phyloP scores from a whole-genome alignment of 2,329 filamentous ascomycete species.

The Cytospora paraplurivora region DNA sequence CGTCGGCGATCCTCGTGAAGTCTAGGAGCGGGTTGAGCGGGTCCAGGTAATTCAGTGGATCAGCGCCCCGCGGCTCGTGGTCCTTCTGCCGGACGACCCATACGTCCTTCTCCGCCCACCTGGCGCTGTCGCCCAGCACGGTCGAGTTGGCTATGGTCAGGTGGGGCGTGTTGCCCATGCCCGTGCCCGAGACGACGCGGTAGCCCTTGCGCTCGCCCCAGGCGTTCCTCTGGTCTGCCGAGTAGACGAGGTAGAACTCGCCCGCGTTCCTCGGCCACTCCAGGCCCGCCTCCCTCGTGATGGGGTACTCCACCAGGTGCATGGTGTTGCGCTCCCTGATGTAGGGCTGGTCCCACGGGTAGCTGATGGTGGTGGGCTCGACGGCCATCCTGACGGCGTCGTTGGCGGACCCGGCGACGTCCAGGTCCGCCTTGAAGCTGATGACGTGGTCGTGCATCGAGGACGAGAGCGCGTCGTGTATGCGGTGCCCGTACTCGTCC shows the following conservation, averaged over 20 bases:
- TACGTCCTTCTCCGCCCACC: constrained; percentile 37
- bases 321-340: constrained; percentile 27
- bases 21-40: constrained; percentile 43
- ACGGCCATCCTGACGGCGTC: constrained; percentile 41
- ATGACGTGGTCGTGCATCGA: constrained; percentile 44
- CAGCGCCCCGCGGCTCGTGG: constrained; percentile 42
- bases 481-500: constrained; percentile 39
- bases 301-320: constrained; percentile 24
- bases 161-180: constrained; percentile 32
- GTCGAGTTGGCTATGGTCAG: constrained; percentile 36
- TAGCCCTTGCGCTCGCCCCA: constrained; percentile 47
- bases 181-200: constrained; percentile 42
- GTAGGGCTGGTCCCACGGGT: constrained; percentile 27
- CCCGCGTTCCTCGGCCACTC: constrained; percentile 39
- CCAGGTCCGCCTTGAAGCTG: constrained; percentile 45
- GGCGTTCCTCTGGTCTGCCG: constrained; percentile 38
- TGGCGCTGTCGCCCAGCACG: constrained; percentile 37
- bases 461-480: constrained; percentile 39
- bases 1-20: constrained; percentile 43
- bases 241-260: constrained; percentile 45
- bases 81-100: constrained; percentile 49
- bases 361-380: constrained; percentile 35
- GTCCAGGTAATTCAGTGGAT: constrained; percentile 42
- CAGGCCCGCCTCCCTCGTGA: constrained; percentile 20
- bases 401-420: constrained; percentile 38